Base-by-base conservation (phyloP, 1,139 yeast species). In the Cylindricascospora bacillispora region DNA sequence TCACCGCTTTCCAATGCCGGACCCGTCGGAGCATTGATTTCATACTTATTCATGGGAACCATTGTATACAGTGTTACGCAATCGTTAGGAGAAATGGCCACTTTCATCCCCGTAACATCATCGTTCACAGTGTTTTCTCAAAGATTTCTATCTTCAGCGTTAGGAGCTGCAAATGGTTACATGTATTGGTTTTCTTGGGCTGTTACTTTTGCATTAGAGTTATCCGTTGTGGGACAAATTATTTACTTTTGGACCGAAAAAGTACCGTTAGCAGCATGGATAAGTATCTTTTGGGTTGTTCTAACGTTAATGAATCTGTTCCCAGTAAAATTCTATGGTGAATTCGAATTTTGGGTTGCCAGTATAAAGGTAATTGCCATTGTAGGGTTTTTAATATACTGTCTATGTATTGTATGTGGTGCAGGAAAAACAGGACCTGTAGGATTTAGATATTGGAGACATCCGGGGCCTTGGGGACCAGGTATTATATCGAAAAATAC, bases 131-230 rank as follows among this genome's bases (percentile, higher is more conserved):
- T 62, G 9, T 68, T 67, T 43, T 59, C 66, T 18, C 63, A 78
- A 26, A 61, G 86, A 45, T 81, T 73, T 62, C 47, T 61, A 6
- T 49, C 58, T 9, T 57, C 57, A 63, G 69, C 69, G 57, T 56
- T 79, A 30, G 93, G 93, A 34, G 83, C 83, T 34, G 75, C 93
- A 24, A 73, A 76, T 43, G 89, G 89, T 32, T 80, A 82, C 71
- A 66, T 73, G 59, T 83, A 83, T 53, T 81, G 89, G 86, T 80
- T 80, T 52, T 70, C 81, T 13, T 82, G 93, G 92, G 81, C 83
- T 29, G 71, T 78, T 34, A 81, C 93, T 2, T 79, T 74, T 58
- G 85, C 93, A 2, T 70, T 81, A 40, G 94, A 83, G 56, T 60
- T 83, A 33, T 78, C 89, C 16, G 85, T 83, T 12, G 74, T 79